Evolutionary conservation across 257 asterid genomes (phyloP).

Genomic region (Lantana camara): DNA sequence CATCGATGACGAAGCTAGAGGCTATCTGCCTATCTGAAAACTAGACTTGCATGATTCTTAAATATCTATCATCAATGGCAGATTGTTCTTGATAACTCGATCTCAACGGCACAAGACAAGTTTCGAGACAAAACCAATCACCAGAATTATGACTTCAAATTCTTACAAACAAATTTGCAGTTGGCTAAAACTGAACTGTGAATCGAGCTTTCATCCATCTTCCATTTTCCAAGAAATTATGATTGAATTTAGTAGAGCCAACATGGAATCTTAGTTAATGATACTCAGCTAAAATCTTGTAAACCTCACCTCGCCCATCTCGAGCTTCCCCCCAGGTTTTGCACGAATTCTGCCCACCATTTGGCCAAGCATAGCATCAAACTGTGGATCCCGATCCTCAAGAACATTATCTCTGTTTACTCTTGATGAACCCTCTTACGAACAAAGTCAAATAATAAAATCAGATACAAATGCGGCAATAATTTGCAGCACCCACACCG

Average conservation of each 20-base stretch:
- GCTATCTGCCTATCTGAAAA: background rate
- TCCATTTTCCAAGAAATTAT: background rate
- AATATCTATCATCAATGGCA: background rate
- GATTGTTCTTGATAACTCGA: background rate
- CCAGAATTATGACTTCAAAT: background rate
- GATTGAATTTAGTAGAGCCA: background rate
- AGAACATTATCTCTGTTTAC: conserved; percentile 51
- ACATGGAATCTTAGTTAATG: background rate
- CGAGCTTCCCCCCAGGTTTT: conserved; percentile 91
- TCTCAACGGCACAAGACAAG: background rate
- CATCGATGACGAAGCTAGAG: background rate
- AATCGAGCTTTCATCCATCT: background rate
- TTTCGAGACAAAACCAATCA: conserved; percentile 4
- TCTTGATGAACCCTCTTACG: conserved; percentile 42
- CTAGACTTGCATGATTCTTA: background rate
- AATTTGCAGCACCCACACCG: background rate
- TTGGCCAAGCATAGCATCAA: conserved; percentile 78
- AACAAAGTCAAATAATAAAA: conserved; percentile 11
- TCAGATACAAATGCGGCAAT: background rate
- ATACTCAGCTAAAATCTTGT: conserved; percentile 5
- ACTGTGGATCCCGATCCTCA: conserved; percentile 76
- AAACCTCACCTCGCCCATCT: conserved; percentile 91
- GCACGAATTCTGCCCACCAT: conserved; percentile 88
- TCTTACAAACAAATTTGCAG: no score
- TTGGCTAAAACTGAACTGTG: background rate